These are phyloP conservation scores for Vigna angularis DNA, from an alignment of 306 rosid genomes.

Conservation along the genomic window DNA sequence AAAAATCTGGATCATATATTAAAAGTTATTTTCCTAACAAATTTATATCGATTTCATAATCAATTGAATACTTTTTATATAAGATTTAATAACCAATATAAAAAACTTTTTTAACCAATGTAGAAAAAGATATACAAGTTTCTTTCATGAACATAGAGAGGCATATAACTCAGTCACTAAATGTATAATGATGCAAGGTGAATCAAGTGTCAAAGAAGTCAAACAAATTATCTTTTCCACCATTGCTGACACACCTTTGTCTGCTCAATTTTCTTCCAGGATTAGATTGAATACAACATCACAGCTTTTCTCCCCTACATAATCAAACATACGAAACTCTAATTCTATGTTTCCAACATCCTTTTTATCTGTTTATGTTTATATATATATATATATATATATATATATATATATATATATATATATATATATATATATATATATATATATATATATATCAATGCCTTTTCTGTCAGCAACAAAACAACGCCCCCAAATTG, in stretches of 20 bases:
- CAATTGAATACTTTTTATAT: no score
- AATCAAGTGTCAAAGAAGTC: conserved; percentile 13
- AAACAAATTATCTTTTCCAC: conserved; percentile 27
- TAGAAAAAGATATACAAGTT: no score
- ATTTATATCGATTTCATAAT: no score
- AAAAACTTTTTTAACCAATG: no score
- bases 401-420: no score
- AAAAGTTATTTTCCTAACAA: no score
- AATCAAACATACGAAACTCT: background rate
- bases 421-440: no score
- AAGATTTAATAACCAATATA: no score
- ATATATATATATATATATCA: no score
- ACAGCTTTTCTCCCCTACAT: background rate
- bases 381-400: no score
- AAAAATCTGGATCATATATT: no score
- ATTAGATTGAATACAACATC: background rate
- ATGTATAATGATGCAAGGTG: conserved; percentile 24
- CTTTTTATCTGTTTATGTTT: background rate
- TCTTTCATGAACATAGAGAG: no score
- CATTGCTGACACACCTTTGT: conserved; percentile 22
- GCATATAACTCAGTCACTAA: background rate
- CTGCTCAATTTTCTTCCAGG: conserved; percentile 7
- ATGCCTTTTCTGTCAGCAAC: background rate
- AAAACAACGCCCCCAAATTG: background rate
- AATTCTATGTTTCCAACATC: background rate